phyloP scores from a whole-genome alignment of 345 rosid species.

The Corchorus olitorius region DNA sequence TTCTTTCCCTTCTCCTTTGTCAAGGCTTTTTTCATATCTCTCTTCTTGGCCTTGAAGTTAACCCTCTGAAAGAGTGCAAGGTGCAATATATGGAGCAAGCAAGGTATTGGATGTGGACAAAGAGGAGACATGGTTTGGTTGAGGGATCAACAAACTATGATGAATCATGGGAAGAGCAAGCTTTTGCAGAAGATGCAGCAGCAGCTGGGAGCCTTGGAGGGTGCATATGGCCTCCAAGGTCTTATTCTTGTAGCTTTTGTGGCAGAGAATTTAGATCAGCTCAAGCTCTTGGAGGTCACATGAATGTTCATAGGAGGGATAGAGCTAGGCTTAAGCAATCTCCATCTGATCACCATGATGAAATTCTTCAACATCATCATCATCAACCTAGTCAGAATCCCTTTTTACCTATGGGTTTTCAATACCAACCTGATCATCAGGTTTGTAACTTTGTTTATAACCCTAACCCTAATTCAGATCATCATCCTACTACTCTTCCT shows the following conservation, averaged over 20 bases:
- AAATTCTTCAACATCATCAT: conserved; percentile 34
- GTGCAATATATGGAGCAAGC: conserved; percentile 43
- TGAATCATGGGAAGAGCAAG: conserved; percentile 92
- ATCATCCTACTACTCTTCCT: conserved; percentile 20
- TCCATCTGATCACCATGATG: conserved; percentile 31
- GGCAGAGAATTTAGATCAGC: conserved; percentile 84
- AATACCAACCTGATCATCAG: conserved; percentile 41
- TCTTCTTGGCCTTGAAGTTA: not conserved
- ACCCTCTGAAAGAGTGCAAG: not conserved
- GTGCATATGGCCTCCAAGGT: conserved; percentile 91
- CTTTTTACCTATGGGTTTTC: conserved; percentile 39
- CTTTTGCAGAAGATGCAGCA: conserved; percentile 81
- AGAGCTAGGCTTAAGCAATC: conserved; percentile 81
- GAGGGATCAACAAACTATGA: conserved; percentile 34
- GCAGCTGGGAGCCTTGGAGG: conserved; percentile 63
- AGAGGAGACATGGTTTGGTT: conserved; percentile 38
- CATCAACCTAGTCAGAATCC: conserved; percentile 27
- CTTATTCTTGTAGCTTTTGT: conserved; percentile 83
- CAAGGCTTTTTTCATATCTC: not conserved
- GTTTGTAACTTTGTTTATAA: conserved; percentile 47
- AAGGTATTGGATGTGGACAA: conserved; percentile 53
- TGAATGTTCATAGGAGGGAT: conserved; percentile 94
- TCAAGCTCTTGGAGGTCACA: conserved; percentile 95
- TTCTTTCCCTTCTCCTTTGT: not conserved
- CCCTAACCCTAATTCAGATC: conserved; percentile 66